Conservation (phyloP, 192 early-diverging fungal genomes). For the Lunasporangiospora selenospora region DNA sequence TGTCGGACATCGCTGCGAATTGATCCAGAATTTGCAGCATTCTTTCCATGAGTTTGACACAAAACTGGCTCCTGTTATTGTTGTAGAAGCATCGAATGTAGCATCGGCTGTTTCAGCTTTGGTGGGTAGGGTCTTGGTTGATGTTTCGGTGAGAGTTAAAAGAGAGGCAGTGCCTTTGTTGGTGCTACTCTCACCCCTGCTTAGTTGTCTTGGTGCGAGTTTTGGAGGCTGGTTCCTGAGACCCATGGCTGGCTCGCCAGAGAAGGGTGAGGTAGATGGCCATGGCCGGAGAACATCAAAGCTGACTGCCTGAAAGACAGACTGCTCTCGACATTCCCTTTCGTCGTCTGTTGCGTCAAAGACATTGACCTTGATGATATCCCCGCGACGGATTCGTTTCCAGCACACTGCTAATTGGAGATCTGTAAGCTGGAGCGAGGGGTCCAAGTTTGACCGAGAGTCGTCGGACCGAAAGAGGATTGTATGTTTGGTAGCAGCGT, state of each 20-base stretch:
- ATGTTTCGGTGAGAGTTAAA: not conserved
- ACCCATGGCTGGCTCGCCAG: constrained; percentile 33
- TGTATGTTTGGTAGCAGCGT: constrained; percentile 22
- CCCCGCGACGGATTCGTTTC: constrained; percentile 31
- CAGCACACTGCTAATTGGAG: constrained; percentile 10
- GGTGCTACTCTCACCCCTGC: no score
- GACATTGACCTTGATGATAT: constrained; percentile 4
- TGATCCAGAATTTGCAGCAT: constrained; percentile 49
- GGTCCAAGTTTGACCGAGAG: constrained; percentile 10
- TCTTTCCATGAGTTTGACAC: constrained; percentile 11
- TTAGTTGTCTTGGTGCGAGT: no score
- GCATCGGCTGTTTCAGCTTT: not conserved
- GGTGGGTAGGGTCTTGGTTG: no score
- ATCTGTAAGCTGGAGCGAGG: constrained; percentile 7
- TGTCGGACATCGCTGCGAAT: constrained; percentile 26
- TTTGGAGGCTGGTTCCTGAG: constrained; percentile 1
- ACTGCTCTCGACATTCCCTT: constrained; percentile 12
- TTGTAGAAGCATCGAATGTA: not conserved
- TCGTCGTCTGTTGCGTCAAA: constrained; percentile 31
- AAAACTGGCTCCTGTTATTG: no score
- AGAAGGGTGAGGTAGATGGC: constrained; percentile 26
- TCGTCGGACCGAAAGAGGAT: constrained; percentile 56
- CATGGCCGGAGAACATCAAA: constrained; percentile 30
- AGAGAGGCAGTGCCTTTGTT: not conserved
- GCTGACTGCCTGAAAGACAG: constrained; percentile 27